A percentile compares a stretch with the other conserved stretches of the same genome.
Conservation (phyloP, 306 rosid species). For the Vigna radiata region DNA sequence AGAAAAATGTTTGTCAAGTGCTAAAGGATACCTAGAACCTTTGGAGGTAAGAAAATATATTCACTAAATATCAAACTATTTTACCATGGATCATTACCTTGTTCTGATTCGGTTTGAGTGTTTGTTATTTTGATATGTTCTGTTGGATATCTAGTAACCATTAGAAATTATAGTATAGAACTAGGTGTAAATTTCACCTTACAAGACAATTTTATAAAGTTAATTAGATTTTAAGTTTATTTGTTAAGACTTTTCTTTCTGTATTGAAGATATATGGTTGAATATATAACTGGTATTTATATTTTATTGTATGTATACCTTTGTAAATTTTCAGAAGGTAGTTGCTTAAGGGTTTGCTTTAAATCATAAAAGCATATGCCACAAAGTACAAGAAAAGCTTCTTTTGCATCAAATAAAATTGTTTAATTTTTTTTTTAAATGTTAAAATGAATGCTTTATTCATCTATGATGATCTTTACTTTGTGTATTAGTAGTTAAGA, state of each 20-base stretch:
- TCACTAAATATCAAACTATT: constrained; percentile 5
- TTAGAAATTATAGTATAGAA: too few relatives aligned
- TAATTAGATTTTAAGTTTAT: too few relatives aligned
- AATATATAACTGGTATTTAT: constrained; percentile 7
- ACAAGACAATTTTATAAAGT: too few relatives aligned
- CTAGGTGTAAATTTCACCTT: too few relatives aligned
- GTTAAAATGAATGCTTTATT: not conserved
- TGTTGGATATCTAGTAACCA: too few relatives aligned
- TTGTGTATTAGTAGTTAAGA: not conserved
- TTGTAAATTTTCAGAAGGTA: constrained; percentile 29
- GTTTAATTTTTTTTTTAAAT: not conserved
- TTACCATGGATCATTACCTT: constrained; percentile 12
- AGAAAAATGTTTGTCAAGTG: constrained; percentile 69
- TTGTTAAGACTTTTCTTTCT: not conserved
- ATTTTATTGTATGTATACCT: not conserved
- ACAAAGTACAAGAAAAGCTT: not conserved
- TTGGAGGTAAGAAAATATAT: constrained; percentile 69
- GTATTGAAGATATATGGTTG: not conserved
- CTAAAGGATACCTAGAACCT: constrained; percentile 89
- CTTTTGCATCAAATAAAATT: constrained; percentile 22
- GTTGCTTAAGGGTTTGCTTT: constrained; percentile 25
- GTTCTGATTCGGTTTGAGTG: not conserved
- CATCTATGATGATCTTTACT: not conserved
- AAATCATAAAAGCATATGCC: constrained; percentile 14
- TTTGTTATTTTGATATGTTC: not conserved